These are phyloP conservation scores for Phylloporus gajari DNA, from an alignment of 1,284 basidiomycete species.

Conservation along the genomic window DNA sequence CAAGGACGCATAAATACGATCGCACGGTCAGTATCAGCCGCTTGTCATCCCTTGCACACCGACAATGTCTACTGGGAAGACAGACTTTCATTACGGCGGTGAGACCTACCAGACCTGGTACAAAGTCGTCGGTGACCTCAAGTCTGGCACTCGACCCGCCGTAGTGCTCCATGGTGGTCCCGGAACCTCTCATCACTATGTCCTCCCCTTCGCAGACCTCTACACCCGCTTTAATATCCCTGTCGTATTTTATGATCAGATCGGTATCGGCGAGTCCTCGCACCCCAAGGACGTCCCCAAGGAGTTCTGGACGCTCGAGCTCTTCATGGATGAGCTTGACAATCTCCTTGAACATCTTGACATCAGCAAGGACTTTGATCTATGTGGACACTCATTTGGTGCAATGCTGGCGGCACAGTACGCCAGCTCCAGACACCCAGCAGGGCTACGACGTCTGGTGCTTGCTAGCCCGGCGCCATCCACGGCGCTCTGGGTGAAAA, in stretches of 20 bases:
- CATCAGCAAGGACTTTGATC: conserved; percentile 55
- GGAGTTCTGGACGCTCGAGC: conserved; percentile 55
- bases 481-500: conserved; percentile 35
- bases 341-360: conserved; percentile 53
- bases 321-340: conserved; percentile 60
- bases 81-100: too few species aligned
- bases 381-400: conserved; percentile 65
- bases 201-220: conserved; percentile 49
- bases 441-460: conserved; percentile 54
- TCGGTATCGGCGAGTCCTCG: conserved; percentile 58
- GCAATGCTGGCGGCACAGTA: conserved; percentile 57
- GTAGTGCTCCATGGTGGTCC: conserved; percentile 60
- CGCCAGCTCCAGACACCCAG: conserved; percentile 46
- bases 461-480: conserved; percentile 40
- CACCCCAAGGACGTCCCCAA: conserved; percentile 53
- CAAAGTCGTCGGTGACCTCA: conserved; percentile 54
- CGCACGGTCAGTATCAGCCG: too few species aligned
- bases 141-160: conserved; percentile 46
- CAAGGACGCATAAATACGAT: too few species aligned
- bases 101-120: conserved; percentile 57
- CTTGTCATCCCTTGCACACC: too few species aligned
- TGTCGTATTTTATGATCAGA: conserved; percentile 61
- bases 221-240: conserved; percentile 45
- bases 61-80: too few species aligned
- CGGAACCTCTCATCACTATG: conserved; percentile 51